Evolutionary conservation across 768 basidiomycete genomes (phyloP).

Genomic region (Paxillus involutus): DNA sequence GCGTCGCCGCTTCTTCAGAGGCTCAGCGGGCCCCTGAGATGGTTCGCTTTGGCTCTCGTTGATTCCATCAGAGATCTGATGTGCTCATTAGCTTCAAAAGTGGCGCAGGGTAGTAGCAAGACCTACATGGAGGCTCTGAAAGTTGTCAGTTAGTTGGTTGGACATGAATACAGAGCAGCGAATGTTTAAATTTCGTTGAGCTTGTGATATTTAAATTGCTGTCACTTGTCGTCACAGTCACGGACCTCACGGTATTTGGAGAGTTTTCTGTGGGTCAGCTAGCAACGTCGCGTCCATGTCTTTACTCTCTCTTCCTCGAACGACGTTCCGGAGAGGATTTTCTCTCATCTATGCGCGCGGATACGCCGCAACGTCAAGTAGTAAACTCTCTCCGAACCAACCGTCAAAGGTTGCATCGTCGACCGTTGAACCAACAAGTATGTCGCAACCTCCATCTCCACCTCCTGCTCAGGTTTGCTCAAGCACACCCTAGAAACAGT

Average conservation of each 20-base stretch:
- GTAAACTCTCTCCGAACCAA: not conserved
- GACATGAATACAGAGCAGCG: too few relatives aligned
- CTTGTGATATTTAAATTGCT: too few relatives aligned
- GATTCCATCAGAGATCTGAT: too few relatives aligned
- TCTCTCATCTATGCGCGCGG: constrained; percentile 10
- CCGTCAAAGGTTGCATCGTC: not conserved
- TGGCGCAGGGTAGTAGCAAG: too few relatives aligned
- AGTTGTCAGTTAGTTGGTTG: too few relatives aligned
- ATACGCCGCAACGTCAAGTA: constrained; percentile 12
- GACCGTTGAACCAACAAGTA: constrained; percentile 20
- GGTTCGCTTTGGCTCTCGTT: too few relatives aligned
- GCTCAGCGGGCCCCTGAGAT: too few relatives aligned
- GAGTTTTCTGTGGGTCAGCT: not conserved
- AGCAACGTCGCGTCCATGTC: constrained; percentile 14
- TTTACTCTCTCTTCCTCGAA: constrained; percentile 11
- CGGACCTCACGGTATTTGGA: not conserved
- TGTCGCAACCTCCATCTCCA: constrained; percentile 1
- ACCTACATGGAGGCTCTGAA: too few relatives aligned
- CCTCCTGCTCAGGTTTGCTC: not conserved
- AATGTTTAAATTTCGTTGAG: too few relatives aligned
- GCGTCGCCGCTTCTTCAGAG: too few relatives aligned
- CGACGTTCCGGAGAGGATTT: constrained; percentile 10
- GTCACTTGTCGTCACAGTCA: constrained; percentile 1
- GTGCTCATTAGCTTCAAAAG: too few relatives aligned
- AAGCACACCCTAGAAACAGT: constrained; percentile 16